Conservation (phyloP, 2,329 filamentous ascomycete species). For the Mariannaea elegans region DNA sequence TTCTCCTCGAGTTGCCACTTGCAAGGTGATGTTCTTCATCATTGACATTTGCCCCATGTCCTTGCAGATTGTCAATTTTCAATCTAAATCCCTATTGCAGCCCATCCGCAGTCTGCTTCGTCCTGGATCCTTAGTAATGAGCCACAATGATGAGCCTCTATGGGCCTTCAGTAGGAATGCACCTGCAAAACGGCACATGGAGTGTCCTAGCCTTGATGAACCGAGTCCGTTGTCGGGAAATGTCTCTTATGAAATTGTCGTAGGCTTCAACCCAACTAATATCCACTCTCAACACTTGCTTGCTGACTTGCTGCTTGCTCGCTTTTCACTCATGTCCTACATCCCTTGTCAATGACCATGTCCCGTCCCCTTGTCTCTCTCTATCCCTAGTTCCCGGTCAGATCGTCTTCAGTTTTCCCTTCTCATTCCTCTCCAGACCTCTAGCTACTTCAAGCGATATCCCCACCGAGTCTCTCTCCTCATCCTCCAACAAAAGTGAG, state of each 20-base stretch:
- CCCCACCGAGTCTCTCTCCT: background rate
- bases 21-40: background rate
- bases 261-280: conserved; percentile 17
- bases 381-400: conserved; percentile 8
- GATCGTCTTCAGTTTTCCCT: background rate
- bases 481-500: conserved; percentile 5
- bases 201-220: conserved; percentile 6
- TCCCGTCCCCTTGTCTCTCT: conserved; percentile 5
- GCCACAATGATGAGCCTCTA: background rate
- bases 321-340: conserved; percentile 4
- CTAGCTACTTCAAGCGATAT: background rate
- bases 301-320: conserved; percentile 2
- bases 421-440: background rate
- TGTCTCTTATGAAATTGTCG: conserved; percentile 27
- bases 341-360: conserved; percentile 3
- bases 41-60: conserved; percentile 3
- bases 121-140: background rate
- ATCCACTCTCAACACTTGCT: conserved; percentile 11
- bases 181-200: background rate
- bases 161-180: background rate
- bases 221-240: conserved; percentile 18
- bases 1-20: background rate
- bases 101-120: background rate
- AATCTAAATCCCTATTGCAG: background rate
- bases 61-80: conserved; percentile 20